Evolutionary conservation across 371 early-diverging fungal species (phyloP), one percentile per base, ranked within the genome.

Genomic region (Mortierella sp.): DNA sequence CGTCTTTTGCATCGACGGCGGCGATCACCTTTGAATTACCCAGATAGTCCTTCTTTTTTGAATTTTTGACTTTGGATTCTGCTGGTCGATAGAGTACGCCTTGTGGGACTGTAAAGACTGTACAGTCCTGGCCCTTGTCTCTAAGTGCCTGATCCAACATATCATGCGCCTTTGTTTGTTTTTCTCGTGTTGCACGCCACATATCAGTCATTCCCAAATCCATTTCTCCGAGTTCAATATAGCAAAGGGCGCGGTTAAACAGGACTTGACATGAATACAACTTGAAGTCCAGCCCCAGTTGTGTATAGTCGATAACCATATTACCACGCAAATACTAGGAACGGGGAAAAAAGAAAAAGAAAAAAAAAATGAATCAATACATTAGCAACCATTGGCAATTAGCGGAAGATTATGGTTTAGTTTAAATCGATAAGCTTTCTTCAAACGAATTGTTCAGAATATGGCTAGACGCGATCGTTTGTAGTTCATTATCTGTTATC

Each of bases 241-340:
- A 90, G 77, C 95, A 94, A 22, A 98, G 88, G 0, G 93, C 97
- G 26, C 96, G 91, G 76, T 98, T 98, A 85, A 95, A 97, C 60
- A 93, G 72, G 31, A 96, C 93, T 83, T 98, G 95, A 79, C 94
- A 96, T 17, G 93, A 84, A 81, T 93, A 94, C 31, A 98, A 89
- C 82, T 93, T 92, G 85, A 91, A 96, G 58, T 91, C 87, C 43
- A 98, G 88, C 4, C 98, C 98, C 54, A 98, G 86, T 81, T 98
- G 98, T 61, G 91, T 92, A 83, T 98, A 98, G 85, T 98, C 97
- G 75, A 98, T 97, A 51, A 91, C 88, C 72, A 89, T 85, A 83
- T 96, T 96, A 43, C 95, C 95, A 40, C 98, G 92, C 54, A 98
- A 84, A 84, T 90, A 91, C 92, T 93, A n/a, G n/a, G 72, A 17